A percentile compares a stretch with the other conserved stretches of the same genome.
These are phyloP conservation scores for Heritiera fomes DNA, from an alignment of 345 rosid genomes.

Conservation along the genomic window DNA sequence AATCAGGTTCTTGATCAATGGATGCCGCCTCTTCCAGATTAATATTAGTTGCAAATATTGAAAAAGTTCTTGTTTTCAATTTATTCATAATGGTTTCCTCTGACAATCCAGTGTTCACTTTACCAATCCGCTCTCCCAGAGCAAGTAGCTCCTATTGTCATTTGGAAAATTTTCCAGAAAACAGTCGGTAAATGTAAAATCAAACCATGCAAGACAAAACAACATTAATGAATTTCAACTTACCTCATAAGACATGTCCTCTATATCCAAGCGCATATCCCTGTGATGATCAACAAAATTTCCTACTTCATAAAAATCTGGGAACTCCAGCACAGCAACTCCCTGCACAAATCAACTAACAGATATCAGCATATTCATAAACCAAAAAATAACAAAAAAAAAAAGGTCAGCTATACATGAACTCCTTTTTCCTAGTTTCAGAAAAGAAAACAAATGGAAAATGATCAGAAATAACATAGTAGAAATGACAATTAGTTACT, in stretches of 20 bases:
- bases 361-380: not conserved
- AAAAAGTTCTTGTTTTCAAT: constrained; percentile 52
- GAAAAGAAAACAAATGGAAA: constrained; percentile 14
- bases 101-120: constrained; percentile 77
- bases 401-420: not conserved
- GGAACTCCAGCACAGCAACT: constrained; percentile 57
- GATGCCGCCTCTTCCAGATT: constrained; percentile 63
- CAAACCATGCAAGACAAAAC: constrained; percentile 1
- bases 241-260: constrained; percentile 91
- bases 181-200: not conserved
- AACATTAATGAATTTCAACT: constrained; percentile 7
- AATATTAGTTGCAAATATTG: constrained; percentile 35
- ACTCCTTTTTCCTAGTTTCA: not conserved
- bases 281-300: constrained; percentile 65
- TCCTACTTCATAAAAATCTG: constrained; percentile 50
- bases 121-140: constrained; percentile 77
- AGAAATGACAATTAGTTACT: not conserved
- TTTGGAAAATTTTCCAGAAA: not conserved
- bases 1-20: constrained; percentile 53
- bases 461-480: not conserved
- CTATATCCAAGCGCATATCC: constrained; percentile 94
- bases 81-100: constrained; percentile 49
- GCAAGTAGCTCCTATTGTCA: constrained; percentile 79
- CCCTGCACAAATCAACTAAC: constrained; percentile 48
- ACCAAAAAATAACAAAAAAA: not conserved